Evolutionary conservation across 2,329 filamentous ascomycete genomes (phyloP).

Genomic region (Neobulgaria alba): DNA sequence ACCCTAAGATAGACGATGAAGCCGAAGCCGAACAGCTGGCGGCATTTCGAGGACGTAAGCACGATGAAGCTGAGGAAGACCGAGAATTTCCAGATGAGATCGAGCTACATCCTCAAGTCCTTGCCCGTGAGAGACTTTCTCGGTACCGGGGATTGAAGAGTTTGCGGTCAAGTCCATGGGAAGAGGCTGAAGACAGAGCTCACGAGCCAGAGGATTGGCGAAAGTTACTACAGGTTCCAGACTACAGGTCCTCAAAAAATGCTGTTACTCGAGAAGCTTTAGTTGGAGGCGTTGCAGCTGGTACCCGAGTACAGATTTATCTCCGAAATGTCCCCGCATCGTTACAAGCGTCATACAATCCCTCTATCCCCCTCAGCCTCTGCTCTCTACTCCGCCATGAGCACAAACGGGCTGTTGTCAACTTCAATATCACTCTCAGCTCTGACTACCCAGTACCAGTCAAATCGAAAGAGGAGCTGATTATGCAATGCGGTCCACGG

Average conservation of each 20-base stretch:
- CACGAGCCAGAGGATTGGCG: slow-evolving; percentile 88
- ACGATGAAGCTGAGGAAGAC: slow-evolving; percentile 78
- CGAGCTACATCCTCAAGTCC: slow-evolving; percentile 79
- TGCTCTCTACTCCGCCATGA: slow-evolving; percentile 90
- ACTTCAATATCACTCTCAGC: slow-evolving; percentile 81
- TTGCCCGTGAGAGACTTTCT: slow-evolving; percentile 75
- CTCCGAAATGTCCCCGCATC: slow-evolving; percentile 50
- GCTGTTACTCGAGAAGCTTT: slow-evolving; percentile 72
- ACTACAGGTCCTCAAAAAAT: slow-evolving; percentile 80
- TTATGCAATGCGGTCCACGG: slow-evolving; percentile 84
- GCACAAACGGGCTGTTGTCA: slow-evolving; percentile 84
- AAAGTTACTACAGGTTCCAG: slow-evolving; percentile 74
- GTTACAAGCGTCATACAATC: slow-evolving; percentile 44
- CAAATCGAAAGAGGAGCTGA: slow-evolving; percentile 85
- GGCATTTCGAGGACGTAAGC: slow-evolving; percentile 70
- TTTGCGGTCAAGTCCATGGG: slow-evolving; percentile 78
- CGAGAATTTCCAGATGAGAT: slow-evolving; percentile 96
- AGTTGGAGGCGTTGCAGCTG: slow-evolving; percentile 77
- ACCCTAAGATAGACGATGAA: slow-evolving; percentile 72
- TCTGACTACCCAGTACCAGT: slow-evolving; percentile 68
- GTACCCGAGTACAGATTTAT: slow-evolving; percentile 74
- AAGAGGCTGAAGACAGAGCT: slow-evolving; percentile 75
- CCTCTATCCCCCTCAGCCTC: slow-evolving; percentile 56
- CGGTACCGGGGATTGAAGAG: slow-evolving; percentile 91
- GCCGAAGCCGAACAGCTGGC: slow-evolving; percentile 68